Conservation (phyloP, 495 filamentous ascomycete genomes). For the Annulohypoxylon nitens region DNA sequence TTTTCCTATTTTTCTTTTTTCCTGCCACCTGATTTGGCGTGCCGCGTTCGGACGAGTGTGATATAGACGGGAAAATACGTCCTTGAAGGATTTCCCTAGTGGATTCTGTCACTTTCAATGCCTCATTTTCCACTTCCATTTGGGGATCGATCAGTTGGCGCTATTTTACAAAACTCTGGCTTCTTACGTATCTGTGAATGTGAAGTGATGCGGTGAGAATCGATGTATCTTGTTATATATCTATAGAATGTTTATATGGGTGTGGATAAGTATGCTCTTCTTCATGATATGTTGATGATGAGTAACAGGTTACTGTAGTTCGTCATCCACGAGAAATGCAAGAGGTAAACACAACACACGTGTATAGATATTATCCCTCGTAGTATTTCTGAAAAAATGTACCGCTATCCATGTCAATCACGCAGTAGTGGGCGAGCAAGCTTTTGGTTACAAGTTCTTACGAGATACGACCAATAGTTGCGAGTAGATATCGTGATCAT, state of each 20-base stretch:
- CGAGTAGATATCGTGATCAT: no score
- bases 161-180: conserved; percentile 25
- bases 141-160: conserved; percentile 32
- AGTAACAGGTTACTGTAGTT: not conserved
- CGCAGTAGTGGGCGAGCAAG: no score
- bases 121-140: conserved; percentile 21
- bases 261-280: not conserved
- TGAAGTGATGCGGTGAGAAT: not conserved
- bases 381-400: no score
- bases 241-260: not conserved
- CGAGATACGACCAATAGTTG: no score
- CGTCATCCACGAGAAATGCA: not conserved
- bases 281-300: not conserved
- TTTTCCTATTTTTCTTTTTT: conserved; percentile 35
- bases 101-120: conserved; percentile 22
- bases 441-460: no score
- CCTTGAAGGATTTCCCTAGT: conserved; percentile 26
- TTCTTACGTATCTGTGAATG: conserved; percentile 13
- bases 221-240: not conserved
- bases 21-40: conserved; percentile 21
- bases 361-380: no score
- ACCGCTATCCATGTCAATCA: no score
- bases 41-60: conserved; percentile 28
- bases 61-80: conserved; percentile 35
- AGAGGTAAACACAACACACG: not conserved